phyloP scores from a whole-genome alignment of 371 early-diverging fungal species.

The Phascolomyces articulosus region DNA sequence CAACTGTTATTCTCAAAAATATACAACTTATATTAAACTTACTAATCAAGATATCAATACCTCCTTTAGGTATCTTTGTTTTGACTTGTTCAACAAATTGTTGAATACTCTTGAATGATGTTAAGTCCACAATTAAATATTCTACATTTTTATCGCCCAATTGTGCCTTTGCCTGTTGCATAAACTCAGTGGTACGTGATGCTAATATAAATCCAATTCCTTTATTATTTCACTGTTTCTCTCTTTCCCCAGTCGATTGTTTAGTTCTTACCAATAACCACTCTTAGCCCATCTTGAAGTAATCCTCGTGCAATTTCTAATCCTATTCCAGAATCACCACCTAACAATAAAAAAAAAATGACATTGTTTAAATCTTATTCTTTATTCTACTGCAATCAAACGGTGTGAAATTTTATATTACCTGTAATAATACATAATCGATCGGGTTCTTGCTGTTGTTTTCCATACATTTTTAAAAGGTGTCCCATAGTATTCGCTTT shows the following conservation, averaged over 20 bases:
- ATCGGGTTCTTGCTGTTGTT: background rate
- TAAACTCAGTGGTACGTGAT: slow-evolving; percentile 8
- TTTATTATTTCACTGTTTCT: background rate
- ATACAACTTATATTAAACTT: slow-evolving; percentile 1
- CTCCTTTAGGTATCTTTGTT: slow-evolving; percentile 13
- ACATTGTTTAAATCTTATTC: background rate
- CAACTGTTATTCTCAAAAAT: background rate
- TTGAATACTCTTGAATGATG: slow-evolving; percentile 28
- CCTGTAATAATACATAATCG: slow-evolving; percentile 32
- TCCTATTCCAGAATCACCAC: slow-evolving; percentile 54
- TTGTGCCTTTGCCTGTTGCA: slow-evolving; percentile 4
- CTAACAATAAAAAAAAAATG: slow-evolving; percentile 5
- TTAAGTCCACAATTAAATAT: slow-evolving; percentile 22
- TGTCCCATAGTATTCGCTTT: background rate
- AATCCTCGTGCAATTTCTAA: slow-evolving; percentile 38
- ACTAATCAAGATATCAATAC: slow-evolving; percentile 40
- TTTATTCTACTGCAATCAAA: background rate
- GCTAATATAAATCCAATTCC: slow-evolving; percentile 6
- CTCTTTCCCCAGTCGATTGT: background rate
- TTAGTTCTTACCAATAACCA: slow-evolving; percentile 37
- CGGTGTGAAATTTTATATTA: slow-evolving; percentile 1
- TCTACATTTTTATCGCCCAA: background rate
- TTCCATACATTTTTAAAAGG: background rate
- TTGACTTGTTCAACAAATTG: slow-evolving; percentile 23
- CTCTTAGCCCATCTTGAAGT: slow-evolving; percentile 31